Percentiles rank a stretch among this genome's conserved stretches.
Conservation (phyloP, 257 asterid species). For the Primulina huaijiensis region DNA sequence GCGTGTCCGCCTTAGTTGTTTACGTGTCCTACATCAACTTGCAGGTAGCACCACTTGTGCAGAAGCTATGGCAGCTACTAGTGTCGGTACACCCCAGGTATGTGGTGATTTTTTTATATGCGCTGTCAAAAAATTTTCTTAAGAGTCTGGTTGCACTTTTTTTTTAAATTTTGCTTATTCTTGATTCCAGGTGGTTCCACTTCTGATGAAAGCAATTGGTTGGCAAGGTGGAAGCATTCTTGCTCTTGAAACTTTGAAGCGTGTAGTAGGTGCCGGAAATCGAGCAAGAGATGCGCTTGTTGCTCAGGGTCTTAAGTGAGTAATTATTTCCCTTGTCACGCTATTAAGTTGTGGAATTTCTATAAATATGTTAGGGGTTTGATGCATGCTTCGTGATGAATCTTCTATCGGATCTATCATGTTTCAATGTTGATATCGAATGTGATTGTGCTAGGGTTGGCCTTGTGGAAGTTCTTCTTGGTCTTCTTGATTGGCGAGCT, state of each 20-base stretch:
- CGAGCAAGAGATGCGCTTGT: slow-evolving; percentile 98
- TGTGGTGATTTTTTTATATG: slow-evolving; percentile 16
- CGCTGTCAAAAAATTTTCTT: background rate
- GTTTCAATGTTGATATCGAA: slow-evolving; percentile 8
- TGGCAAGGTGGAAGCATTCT: slow-evolving; percentile 99
- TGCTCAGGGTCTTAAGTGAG: slow-evolving; percentile 98
- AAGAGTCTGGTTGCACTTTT: slow-evolving; percentile 1
- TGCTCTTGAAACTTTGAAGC: slow-evolving; percentile 97
- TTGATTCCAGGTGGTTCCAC: slow-evolving; percentile 85
- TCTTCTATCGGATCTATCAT: slow-evolving; percentile 11
- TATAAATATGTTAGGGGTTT: slow-evolving; percentile 17
- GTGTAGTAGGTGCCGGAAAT: slow-evolving; percentile 94
- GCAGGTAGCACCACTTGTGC: slow-evolving; percentile 98
- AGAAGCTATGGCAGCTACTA: slow-evolving; percentile 99
- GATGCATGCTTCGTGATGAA: slow-evolving; percentile 14
- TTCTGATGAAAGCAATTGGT: slow-evolving; percentile 95
- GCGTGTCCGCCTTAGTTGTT: slow-evolving; percentile 93
- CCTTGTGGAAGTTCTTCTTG: slow-evolving; percentile 96
- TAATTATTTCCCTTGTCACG: slow-evolving; percentile 5
- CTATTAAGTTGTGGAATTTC: slow-evolving; percentile 2
- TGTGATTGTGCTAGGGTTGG: slow-evolving; percentile 71
- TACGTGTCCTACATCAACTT: slow-evolving; percentile 96
- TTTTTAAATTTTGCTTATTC: slow-evolving; percentile 25
- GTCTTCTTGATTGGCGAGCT: slow-evolving; percentile 99
- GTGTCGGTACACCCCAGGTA: slow-evolving; percentile 96